Base-by-base conservation (phyloP, 306 rosid genomes). In the Cicer judaicum region DNA sequence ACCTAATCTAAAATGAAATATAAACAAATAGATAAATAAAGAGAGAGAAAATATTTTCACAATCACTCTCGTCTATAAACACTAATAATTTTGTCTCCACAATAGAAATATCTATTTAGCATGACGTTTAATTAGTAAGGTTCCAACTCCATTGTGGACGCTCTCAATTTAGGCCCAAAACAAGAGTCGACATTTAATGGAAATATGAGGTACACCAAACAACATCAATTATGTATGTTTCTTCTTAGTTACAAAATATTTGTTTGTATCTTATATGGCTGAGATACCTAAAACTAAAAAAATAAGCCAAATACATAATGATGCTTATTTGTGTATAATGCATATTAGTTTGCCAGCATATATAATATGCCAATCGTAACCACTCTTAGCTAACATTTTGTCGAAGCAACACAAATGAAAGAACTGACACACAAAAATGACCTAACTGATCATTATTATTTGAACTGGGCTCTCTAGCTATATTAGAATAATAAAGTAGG, bases 281-380 rank as follows among this genome's bases (percentile, higher is more conserved):
- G 15, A 16, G 54, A 48, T 16, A 52, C 64, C 24, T 7, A 59
- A 66, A 70, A 41, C 38, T 44, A 49, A 65, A 43, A 49, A 73
- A 43, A 55, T 49, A 65, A 54, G 74, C 48, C 49, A 74, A 67
- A 49, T 56, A 44, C 6, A 57, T 24, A 66, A 47, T 21, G 75
- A 66, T 79, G 75, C 16, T 42, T 49, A 49, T 49, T 8, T 66
- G 19, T 73, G 71, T 65, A 57, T n/a, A 67, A n/a, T 43, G 21
- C 36, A 40, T 24, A 60, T 50, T 55, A 66, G 24, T 49, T 1
- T 41, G 60, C 4, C 65, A 59, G 43, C 55, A 64, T 19, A 46
- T 24, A 54, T 16, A 36, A 43, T 65, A 48, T 38, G 4, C 18
- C 69, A 14, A 39, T 80, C 67, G 56, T 47, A 72, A 24, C 75